A percentile compares a stretch with the other conserved stretches of the same genome.
These are phyloP conservation scores for Paramecium octaurelia DNA, from an alignment of 73 alveolate genomes.

Conservation along the genomic window DNA sequence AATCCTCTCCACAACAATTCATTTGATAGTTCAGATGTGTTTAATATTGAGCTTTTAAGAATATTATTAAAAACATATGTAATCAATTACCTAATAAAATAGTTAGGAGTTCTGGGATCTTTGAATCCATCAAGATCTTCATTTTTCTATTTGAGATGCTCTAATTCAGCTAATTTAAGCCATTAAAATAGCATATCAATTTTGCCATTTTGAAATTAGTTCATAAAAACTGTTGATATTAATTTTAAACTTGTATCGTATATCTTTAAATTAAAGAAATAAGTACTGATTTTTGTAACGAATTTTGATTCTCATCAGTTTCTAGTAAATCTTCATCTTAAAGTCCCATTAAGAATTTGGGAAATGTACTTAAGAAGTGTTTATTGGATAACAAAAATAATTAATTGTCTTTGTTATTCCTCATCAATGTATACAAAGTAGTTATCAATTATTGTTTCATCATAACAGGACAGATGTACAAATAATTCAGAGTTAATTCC, in stretches of 20 bases:
- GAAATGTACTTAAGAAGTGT: conserved; percentile 28
- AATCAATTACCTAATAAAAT: neutral
- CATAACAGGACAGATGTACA: neutral
- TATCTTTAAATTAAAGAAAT: neutral
- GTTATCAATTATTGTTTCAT: neutral
- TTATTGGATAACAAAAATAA: neutral
- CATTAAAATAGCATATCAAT: conserved; percentile 22
- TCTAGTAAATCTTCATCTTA: neutral
- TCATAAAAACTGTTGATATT: neutral
- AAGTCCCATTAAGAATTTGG: neutral
- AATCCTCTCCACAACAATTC: neutral
- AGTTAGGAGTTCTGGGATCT: neutral
- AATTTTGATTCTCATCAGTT: neutral
- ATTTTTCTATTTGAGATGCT: neutral
- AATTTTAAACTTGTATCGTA: conserved; percentile 15
- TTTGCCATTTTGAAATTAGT: neutral
- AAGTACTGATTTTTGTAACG: neutral
- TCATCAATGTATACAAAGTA: neutral
- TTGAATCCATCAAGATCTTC: neutral
- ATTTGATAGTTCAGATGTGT: neutral
- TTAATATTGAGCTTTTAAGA: neutral
- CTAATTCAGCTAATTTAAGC: neutral
- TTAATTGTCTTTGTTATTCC: conserved; percentile 26
- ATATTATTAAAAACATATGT: neutral
- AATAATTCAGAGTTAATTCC: neutral